phyloP scores from a whole-genome alignment of 257 asterid species.

The Knoxia roxburghii region DNA sequence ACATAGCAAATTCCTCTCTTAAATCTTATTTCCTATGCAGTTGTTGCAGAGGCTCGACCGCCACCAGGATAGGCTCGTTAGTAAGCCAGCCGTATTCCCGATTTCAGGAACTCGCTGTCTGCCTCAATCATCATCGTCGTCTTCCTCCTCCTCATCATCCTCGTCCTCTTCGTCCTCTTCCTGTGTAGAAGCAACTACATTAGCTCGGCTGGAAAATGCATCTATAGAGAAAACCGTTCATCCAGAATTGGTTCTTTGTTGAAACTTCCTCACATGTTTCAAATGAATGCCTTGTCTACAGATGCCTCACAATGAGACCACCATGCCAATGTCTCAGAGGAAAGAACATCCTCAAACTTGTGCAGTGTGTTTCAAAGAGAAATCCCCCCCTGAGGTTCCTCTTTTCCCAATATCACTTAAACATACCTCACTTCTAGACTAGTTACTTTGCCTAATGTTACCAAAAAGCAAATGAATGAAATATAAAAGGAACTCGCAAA shows the following conservation, averaged over 20 bases:
- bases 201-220: neutral
- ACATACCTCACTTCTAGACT: neutral
- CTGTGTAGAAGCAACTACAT: constrained; percentile 20
- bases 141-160: no score
- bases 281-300: no score
- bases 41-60: neutral
- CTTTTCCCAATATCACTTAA: neutral
- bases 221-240: no score
- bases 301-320: neutral
- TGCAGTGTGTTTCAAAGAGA: neutral
- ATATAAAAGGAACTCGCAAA: neutral
- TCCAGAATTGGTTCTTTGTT: neutral
- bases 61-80: neutral
- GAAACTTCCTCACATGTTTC: neutral
- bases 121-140: constrained; percentile 43
- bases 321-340: neutral
- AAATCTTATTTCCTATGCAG: neutral
- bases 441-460: no score
- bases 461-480: neutral
- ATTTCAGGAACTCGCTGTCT: neutral
- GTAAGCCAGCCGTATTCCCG: neutral
- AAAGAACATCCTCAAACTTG: no score
- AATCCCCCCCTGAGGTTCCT: neutral
- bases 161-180: constrained; percentile 35
- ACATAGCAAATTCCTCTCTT: neutral